Percentiles rank a stretch among this genome's conserved stretches.
phyloP scores from a whole-genome alignment of 2,329 filamentous ascomycete genomes.

The Monosporascus sp. region DNA sequence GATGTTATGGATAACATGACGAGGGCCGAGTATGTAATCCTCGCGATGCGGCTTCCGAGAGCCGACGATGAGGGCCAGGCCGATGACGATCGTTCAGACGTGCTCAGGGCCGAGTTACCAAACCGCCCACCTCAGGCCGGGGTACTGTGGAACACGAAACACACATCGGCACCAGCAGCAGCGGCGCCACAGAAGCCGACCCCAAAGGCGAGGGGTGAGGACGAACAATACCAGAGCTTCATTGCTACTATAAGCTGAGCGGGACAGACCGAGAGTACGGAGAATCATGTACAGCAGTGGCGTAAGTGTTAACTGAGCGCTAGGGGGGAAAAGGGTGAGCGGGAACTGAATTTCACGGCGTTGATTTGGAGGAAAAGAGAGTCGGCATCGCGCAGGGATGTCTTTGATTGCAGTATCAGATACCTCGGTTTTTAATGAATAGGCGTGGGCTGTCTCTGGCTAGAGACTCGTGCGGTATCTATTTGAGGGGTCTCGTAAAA shows the following conservation, averaged over 20 bases:
- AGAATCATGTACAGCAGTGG: slow-evolving; percentile 2
- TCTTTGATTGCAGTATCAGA: not conserved
- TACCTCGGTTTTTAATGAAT: not conserved
- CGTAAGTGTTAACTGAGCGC: slow-evolving; percentile 1
- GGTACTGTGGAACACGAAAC: slow-evolving; percentile 32
- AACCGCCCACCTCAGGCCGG: slow-evolving; percentile 15
- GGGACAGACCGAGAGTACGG: slow-evolving; percentile 7
- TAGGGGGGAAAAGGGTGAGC: not conserved
- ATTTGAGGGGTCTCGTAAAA: not conserved
- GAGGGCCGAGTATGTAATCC: slow-evolving; percentile 59
- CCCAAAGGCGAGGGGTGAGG: slow-evolving; percentile 30
- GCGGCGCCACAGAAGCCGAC: slow-evolving; percentile 16
- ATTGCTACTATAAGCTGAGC: slow-evolving; percentile 32
- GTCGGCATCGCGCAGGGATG: not conserved
- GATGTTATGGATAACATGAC: slow-evolving; percentile 66
- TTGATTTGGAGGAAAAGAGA: not conserved
- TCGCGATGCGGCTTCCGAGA: slow-evolving; percentile 61
- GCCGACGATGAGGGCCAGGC: slow-evolving; percentile 29
- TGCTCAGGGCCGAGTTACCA: slow-evolving; percentile 19
- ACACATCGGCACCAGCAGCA: slow-evolving; percentile 6
- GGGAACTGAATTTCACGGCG: not conserved
- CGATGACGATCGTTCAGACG: slow-evolving; percentile 21
- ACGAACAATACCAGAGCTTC: slow-evolving; percentile 42
- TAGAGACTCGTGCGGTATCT: not conserved
- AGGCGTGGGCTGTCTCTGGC: not conserved